These are phyloP conservation scores for Strigomonas galati DNA, from an alignment of 208 protist genomes.

Conservation along the genomic window DNA sequence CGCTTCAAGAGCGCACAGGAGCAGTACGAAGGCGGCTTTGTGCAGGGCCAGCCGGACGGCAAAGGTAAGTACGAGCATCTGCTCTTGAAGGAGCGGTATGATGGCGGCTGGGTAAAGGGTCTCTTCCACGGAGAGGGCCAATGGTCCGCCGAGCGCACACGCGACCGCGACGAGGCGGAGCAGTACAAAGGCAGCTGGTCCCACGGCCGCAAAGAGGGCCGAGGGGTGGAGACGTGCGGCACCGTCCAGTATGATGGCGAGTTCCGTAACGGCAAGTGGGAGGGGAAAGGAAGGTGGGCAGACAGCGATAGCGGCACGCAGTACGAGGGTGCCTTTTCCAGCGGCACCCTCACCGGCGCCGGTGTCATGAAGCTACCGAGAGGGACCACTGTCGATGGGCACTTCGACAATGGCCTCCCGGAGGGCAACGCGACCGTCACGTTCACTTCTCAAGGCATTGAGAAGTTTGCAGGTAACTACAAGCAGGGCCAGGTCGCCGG, in stretches of 20 bases:
- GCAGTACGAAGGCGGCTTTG: slow-evolving; percentile 58
- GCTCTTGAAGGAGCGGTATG: slow-evolving; percentile 32
- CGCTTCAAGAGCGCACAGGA: slow-evolving; percentile 27
- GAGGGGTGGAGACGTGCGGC: slow-evolving; percentile 30
- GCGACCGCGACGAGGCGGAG: slow-evolving; percentile 11
- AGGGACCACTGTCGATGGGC: slow-evolving; percentile 64
- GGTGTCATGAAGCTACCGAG: slow-evolving; percentile 51
- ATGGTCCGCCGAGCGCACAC: slow-evolving; percentile 14
- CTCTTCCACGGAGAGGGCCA: slow-evolving; percentile 62
- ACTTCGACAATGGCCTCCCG: slow-evolving; percentile 48
- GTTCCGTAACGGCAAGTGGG: slow-evolving; percentile 40
- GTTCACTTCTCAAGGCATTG: slow-evolving; percentile 16
- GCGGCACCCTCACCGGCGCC: slow-evolving; percentile 28
- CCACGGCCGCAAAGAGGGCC: slow-evolving; percentile 41
- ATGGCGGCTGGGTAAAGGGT: slow-evolving; percentile 54
- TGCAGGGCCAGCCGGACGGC: slow-evolving; percentile 42
- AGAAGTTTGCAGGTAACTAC: slow-evolving; percentile 44
- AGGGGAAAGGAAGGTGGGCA: slow-evolving; percentile 49
- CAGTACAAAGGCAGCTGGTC: slow-evolving; percentile 65
- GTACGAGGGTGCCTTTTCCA: slow-evolving; percentile 50
- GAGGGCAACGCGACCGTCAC: slow-evolving; percentile 34
- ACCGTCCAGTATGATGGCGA: slow-evolving; percentile 54
- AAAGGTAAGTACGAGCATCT: slow-evolving; percentile 35
- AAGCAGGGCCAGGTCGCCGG: slow-evolving; percentile 30
- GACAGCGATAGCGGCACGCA: slow-evolving; percentile 15